A percentile compares a stretch with the other conserved stretches of the same genome.
Evolutionary conservation across 805 yeast genomes (phyloP).

Genomic region (Saccharomycopsis babjevae): DNA sequence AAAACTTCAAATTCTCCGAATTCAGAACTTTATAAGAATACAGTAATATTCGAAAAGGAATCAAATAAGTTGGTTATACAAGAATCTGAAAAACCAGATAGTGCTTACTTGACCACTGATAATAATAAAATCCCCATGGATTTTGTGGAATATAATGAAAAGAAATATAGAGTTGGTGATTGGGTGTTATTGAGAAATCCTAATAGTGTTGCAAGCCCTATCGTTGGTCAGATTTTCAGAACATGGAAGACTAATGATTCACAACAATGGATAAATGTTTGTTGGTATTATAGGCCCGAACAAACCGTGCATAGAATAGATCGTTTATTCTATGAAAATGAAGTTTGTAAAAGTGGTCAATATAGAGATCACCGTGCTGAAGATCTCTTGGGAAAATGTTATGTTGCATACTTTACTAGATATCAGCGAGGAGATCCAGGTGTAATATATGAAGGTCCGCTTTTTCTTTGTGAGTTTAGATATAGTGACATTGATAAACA

Average conservation of each 20-base stretch:
- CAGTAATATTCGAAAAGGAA: conserved; percentile 49
- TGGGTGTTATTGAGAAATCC: conserved; percentile 87
- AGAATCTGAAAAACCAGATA: conserved; percentile 75
- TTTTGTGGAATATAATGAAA: conserved; percentile 59
- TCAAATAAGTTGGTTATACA: conserved; percentile 48
- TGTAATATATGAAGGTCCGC: conserved; percentile 65
- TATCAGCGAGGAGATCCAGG: conserved; percentile 93
- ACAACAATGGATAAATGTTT: conserved; percentile 79
- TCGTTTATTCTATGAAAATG: conserved; percentile 82
- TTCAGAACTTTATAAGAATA: conserved; percentile 48
- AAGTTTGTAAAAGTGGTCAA: conserved; percentile 94
- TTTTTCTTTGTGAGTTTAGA: conserved; percentile 90
- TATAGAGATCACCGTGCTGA: conserved; percentile 86
- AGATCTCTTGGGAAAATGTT: conserved; percentile 88
- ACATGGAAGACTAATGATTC: conserved; percentile 80
- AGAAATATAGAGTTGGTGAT: conserved; percentile 77
- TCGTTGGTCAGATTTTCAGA: conserved; percentile 87
- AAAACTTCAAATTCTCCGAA: conserved; percentile 52
- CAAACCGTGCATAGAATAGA: conserved; percentile 94
- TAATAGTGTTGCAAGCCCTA: conserved; percentile 85
- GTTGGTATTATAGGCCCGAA: conserved; percentile 97
- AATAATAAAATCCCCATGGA: conserved; percentile 70
- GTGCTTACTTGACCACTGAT: conserved; percentile 52
- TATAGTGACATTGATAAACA: conserved; percentile 85
- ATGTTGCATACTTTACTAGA: conserved; percentile 87